Evolutionary conservation across 2,329 filamentous ascomycete species (phyloP).

Genomic region (Penicillium psychrosexuale): DNA sequence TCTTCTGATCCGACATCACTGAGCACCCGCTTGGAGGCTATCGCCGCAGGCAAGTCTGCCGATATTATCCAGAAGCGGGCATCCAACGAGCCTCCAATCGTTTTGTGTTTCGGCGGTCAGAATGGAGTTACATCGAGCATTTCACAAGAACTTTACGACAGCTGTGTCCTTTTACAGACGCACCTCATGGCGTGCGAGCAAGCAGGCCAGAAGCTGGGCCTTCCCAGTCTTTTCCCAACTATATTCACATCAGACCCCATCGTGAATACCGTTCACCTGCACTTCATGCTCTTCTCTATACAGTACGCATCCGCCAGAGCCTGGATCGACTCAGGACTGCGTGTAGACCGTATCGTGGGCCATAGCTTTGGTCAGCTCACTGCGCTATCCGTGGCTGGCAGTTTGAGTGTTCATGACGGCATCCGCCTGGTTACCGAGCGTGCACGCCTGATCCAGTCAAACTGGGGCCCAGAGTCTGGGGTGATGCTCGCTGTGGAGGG

Average conservation of each 20-base stretch:
- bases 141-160: constrained; percentile 12
- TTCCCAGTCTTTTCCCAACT: constrained; percentile 25
- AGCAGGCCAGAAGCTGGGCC: constrained; percentile 24
- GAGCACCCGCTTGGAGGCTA: neutral
- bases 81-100: constrained; percentile 15
- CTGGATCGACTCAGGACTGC: constrained; percentile 41
- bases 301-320: constrained; percentile 38
- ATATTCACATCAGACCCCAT: constrained; percentile 21
- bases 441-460: constrained; percentile 30
- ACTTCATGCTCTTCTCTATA: constrained; percentile 37
- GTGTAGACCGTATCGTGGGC: constrained; percentile 34
- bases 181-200: constrained; percentile 38
- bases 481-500: constrained; percentile 37
- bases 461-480: constrained; percentile 34
- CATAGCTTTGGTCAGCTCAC: constrained; percentile 42
- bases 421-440: constrained; percentile 31
- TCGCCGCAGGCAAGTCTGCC: neutral
- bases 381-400: constrained; percentile 33
- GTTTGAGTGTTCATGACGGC: constrained; percentile 29
- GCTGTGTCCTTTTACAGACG: constrained; percentile 20
- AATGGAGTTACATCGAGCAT: constrained; percentile 25
- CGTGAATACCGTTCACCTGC: constrained; percentile 26
- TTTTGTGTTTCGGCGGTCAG: constrained; percentile 44
- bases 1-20: neutral
- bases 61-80: neutral